A percentile compares a stretch with the other conserved stretches of the same genome.
Evolutionary conservation across 192 early-diverging fungal species (phyloP).

Genomic region (Phlyctochytrium bullatum): DNA sequence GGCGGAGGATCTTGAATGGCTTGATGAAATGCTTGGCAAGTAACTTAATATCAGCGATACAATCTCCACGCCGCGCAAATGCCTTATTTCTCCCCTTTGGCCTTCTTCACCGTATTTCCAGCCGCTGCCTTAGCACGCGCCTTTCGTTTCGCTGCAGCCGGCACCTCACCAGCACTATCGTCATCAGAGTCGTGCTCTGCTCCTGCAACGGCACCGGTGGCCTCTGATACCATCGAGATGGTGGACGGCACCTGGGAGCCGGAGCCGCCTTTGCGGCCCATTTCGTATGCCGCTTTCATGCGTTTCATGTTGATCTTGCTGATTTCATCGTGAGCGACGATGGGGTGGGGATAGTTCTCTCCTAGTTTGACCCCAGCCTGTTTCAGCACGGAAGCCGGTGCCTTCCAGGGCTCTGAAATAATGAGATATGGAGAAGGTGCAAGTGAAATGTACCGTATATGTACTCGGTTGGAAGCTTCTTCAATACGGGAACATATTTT

Average conservation of each 20-base stretch:
- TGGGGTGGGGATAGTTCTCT: constrained; percentile 22
- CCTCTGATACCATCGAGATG: neutral
- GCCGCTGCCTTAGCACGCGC: neutral
- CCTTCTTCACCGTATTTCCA: neutral
- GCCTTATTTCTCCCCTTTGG: constrained; percentile 1
- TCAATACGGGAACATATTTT: constrained; percentile 22
- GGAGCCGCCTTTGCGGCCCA: neutral
- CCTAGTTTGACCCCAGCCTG: constrained; percentile 26
- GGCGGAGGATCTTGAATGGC: neutral
- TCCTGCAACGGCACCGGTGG: neutral
- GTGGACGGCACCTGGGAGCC: neutral
- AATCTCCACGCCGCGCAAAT: too few relatives aligned
- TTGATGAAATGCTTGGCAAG: neutral
- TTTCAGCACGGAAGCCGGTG: constrained; percentile 11
- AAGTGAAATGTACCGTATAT: constrained; percentile 22
- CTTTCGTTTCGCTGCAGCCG: neutral
- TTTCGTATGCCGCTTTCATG: constrained; percentile 17
- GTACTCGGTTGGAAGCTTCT: constrained; percentile 23
- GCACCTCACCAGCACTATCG: neutral
- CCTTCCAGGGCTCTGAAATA: constrained; percentile 11
- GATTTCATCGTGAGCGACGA: constrained; percentile 9
- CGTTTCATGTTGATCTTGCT: constrained; percentile 17
- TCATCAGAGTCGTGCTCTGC: neutral
- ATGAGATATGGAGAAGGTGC: neutral
- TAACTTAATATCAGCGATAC: too few relatives aligned